phyloP scores from a whole-genome alignment of 176 grass and related monocot species.

The Triticum aestivum region IWGSC_CS_RefSeq_v2.1 NC_057800.1:671314009-671314508 shows the following conservation, averaged over 20 bases:
- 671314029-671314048: neutral
- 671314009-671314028: neutral
- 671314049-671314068: neutral
- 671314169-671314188: neutral
- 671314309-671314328: neutral
- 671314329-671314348: neutral
- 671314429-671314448: neutral
- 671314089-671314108: neutral
- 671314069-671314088: neutral
- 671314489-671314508: conserved; percentile 21
- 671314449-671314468: neutral
- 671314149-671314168: neutral
- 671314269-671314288: conserved; percentile 31
- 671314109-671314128: neutral
- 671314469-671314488: neutral
- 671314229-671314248: conserved; percentile 52
- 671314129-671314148: neutral
- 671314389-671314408: neutral
- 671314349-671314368: neutral
- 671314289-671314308: conserved; percentile 54
- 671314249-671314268: conserved; percentile 42
- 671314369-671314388: neutral
- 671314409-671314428: neutral
- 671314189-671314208: conserved; percentile 69
- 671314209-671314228: conserved; percentile 82